A percentile compares a stretch with the other conserved stretches of the same genome.
phyloP scores from a whole-genome alignment of 352 stramenopile species.

The Poterioochromonas sp. region DNA sequence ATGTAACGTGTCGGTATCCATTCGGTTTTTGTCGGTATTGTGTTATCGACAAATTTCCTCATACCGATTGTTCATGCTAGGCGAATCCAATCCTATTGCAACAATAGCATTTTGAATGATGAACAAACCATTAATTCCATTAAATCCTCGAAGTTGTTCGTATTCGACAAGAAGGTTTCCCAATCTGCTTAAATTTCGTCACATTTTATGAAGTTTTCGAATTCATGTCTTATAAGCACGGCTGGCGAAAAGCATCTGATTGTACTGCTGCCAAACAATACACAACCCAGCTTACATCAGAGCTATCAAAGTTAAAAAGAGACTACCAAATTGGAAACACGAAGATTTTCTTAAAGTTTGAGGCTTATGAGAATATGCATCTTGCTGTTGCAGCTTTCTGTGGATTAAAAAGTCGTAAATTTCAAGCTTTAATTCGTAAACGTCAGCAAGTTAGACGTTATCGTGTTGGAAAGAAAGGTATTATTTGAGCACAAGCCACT shows the following conservation, averaged over 20 bases:
- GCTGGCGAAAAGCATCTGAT: neutral
- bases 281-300: neutral
- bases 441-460: neutral
- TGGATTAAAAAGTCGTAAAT: neutral
- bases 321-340: constrained; percentile 57
- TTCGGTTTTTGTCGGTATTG: no score
- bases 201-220: constrained; percentile 14
- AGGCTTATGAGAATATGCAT: constrained; percentile 6
- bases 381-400: neutral
- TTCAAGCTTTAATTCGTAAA: constrained; percentile 14
- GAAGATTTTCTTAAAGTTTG: constrained; percentile 69
- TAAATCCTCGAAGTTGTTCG: constrained; percentile 91
- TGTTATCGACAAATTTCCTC: no score
- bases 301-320: no score
- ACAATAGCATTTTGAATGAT: no score
- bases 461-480: neutral
- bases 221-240: neutral
- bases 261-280: constrained; percentile 6
- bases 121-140: no score
- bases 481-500: neutral
- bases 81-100: no score
- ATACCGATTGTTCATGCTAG: no score
- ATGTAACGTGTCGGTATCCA: no score
- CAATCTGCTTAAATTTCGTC: neutral
- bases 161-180: constrained; percentile 49